These are phyloP conservation scores for Discostella stelligera DNA, from an alignment of 352 stramenopile genomes.

Conservation along the genomic window DNA sequence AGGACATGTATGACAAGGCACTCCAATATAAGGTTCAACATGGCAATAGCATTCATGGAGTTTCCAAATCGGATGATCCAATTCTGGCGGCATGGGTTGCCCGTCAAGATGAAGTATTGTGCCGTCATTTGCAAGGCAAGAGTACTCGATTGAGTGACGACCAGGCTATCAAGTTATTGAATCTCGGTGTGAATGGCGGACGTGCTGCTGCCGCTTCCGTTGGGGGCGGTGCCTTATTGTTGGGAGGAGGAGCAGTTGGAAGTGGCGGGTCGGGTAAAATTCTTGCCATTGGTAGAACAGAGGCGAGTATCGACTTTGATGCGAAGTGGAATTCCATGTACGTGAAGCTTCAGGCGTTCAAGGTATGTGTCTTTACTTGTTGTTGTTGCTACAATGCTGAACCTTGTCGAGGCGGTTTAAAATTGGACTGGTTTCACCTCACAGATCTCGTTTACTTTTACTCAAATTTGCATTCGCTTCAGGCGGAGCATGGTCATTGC, in stretches of 20 bases:
- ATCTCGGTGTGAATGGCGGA: constrained; percentile 25
- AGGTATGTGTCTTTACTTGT: constrained; percentile 4
- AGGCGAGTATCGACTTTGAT: constrained; percentile 15
- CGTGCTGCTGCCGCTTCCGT: background rate
- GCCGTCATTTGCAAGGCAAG: constrained; percentile 37
- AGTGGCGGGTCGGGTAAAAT: background rate
- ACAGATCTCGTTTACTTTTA: background rate
- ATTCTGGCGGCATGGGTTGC: constrained; percentile 27
- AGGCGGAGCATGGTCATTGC: constrained; percentile 27
- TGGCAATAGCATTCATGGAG: constrained; percentile 7
- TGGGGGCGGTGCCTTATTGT: background rate
- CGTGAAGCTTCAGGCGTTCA: constrained; percentile 29
- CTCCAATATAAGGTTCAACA: constrained; percentile 39
- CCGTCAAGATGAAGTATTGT: constrained; percentile 30
- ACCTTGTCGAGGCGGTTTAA: background rate
- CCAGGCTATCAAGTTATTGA: constrained; percentile 30
- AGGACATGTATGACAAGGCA: constrained; percentile 40
- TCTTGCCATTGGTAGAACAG: background rate
- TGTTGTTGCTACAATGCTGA: background rate
- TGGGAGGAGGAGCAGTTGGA: background rate
- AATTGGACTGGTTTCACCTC: background rate
- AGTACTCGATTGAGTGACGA: constrained; percentile 30
- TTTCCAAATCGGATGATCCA: constrained; percentile 23
- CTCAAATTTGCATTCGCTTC: background rate
- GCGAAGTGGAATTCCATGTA: constrained; percentile 46